Evolutionary conservation across 306 rosid genomes (phyloP).

Genomic region (Quercus glauca): DNA sequence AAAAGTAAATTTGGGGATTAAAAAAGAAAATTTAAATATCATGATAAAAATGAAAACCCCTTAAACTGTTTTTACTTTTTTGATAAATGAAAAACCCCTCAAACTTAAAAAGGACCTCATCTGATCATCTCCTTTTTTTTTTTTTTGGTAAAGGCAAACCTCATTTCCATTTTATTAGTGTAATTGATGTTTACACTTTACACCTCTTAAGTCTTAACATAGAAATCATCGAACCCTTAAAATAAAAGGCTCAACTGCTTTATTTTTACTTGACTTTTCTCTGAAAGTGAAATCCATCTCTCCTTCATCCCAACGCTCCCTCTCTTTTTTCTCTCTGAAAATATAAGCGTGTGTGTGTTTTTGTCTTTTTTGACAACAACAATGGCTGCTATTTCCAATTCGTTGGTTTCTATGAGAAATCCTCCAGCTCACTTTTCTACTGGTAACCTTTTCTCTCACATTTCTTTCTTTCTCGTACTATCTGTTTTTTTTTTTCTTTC

Average conservation of each 20-base stretch:
- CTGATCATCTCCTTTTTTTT: too few relatives aligned
- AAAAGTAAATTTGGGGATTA: too few relatives aligned
- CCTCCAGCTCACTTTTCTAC: constrained; percentile 30
- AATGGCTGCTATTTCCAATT: constrained; percentile 65
- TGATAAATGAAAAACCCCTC: too few relatives aligned
- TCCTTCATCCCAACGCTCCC: background rate
- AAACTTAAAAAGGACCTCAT: too few relatives aligned
- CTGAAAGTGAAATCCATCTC: constrained; percentile 8
- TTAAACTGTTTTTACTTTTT: too few relatives aligned
- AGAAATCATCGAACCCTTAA: constrained; percentile 36
- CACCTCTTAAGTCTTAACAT: background rate
- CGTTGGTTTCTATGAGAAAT: constrained; percentile 41
- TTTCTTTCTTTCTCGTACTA: background rate
- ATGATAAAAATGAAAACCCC: too few relatives aligned
- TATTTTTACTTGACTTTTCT: background rate
- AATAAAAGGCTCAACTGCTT: background rate
- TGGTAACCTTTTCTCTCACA: constrained; percentile 29
- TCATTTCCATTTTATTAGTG: background rate
- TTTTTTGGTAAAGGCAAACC: too few relatives aligned
- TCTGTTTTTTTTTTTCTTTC: background rate
- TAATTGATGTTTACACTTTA: background rate
- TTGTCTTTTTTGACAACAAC: constrained; percentile 17
- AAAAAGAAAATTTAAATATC: too few relatives aligned
- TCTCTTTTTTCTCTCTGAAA: background rate
- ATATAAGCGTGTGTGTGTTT: background rate